Evolutionary conservation across 1,284 basidiomycete genomes (phyloP).

Genomic region (Marasmius tenuissimus): DNA sequence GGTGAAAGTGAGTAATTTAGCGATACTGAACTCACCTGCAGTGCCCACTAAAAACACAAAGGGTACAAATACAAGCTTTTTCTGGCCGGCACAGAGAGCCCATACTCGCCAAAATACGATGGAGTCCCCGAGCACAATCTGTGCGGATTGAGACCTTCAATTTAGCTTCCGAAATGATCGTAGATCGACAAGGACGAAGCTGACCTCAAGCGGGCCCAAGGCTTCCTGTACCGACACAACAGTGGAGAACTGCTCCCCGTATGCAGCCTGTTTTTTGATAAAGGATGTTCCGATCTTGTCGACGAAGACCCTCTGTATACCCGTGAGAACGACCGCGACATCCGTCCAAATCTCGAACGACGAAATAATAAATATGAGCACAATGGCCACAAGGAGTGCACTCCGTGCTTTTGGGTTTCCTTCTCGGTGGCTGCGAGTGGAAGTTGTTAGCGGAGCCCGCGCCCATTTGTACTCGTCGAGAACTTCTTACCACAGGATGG

Average conservation of each 20-base stretch:
- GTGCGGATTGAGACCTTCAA: too few species aligned
- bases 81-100: background rate
- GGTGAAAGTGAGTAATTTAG: too few species aligned
- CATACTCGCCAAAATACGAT: background rate
- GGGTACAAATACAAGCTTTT: background rate
- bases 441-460: too few species aligned
- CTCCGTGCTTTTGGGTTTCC: background rate
- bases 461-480: too few species aligned
- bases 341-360: background rate
- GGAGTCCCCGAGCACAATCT: background rate
- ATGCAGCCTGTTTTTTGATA: background rate
- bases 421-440: background rate
- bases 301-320: background rate
- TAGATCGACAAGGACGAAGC: background rate
- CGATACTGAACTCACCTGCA: background rate
- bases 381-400: background rate
- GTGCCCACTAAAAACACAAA: background rate
- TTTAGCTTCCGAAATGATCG: background rate
- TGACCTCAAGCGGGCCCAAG: background rate
- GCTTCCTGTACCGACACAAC: background rate
- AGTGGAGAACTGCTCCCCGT: background rate
- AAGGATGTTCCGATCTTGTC: background rate
- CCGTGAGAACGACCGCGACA: background rate
- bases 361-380: background rate
- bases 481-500: too few species aligned